Base-by-base conservation (phyloP, 225 moss, liverwort and hornwort species). In the Pseudisothecium myosuroides region DNA sequence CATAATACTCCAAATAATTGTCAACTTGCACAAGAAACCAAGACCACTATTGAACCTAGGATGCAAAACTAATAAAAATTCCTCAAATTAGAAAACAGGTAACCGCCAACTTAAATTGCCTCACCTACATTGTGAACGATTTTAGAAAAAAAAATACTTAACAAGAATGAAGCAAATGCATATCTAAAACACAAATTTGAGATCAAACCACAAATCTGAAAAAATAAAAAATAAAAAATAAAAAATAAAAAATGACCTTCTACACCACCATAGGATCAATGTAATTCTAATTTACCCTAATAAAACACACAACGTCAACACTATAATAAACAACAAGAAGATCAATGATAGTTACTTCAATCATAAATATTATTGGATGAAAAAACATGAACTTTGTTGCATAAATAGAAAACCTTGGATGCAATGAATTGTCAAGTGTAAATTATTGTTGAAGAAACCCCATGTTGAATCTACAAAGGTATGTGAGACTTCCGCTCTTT, bases 111-210 rank as follows among this genome's bases (percentile, higher is more conserved):
- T 67, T 37, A 21, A n/a, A 4, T 67, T 21, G 12, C 6, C 6
- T 67, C 67, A 67, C 21, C 24, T n/a, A 24, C 14, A 69, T 39
- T 39, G 2, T 4, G 0, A 39, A 39, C 1, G 4, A 39, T 24
- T 39, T 23, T 24, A 23, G 14, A 69, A 13, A 23, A 39, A 7
- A 69, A 39, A 69, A 39, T 4, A 14, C 14, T 8, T 14, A 24
- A 39, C 4, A 0, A 4, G 0, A 39, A 1, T 1, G 0, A 39
- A 39, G 14, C 7, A 69, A n/a, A n/a, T 4, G 7, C 34, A 64
- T 17, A 32, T 64, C 1, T 5, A 65, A 66, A 36, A 19, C 1
- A 66, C 7, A 69, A 39, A 71, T 41, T 41, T 71, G 24, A 24
- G 8, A 7, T 69, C 39, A 41, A 41, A 24, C 26, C 5, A 41